Evolutionary conservation across 768 basidiomycete species (phyloP).

Genomic region (Boletellus ananiceps): DNA sequence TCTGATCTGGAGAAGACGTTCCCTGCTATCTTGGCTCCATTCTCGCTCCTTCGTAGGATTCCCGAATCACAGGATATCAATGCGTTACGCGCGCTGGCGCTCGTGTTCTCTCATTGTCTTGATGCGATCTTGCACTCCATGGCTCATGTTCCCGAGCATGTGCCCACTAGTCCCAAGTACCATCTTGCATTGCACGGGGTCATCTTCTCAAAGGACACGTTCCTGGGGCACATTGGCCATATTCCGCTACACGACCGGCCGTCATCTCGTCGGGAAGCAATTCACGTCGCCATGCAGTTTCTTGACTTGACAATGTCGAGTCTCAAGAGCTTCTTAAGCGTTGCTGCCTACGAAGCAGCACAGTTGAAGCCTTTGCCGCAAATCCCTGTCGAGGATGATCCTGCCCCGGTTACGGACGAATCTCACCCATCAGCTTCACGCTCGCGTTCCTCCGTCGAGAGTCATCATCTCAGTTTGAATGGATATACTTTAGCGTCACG

Average conservation of each 20-base stretch:
- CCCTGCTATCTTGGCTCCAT: constrained; percentile 33
- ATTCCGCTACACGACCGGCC: constrained; percentile 3
- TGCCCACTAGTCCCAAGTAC: constrained; percentile 21
- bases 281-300: constrained; percentile 19
- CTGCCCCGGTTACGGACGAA: not conserved
- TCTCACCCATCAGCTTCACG: not conserved
- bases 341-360: constrained; percentile 26
- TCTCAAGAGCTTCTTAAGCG: constrained; percentile 30
- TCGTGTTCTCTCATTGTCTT: constrained; percentile 22
- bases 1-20: constrained; percentile 34
- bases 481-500: not conserved
- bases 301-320: constrained; percentile 31
- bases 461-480: not conserved
- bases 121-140: constrained; percentile 28
- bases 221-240: constrained; percentile 18
- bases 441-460: constrained; percentile 6
- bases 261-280: constrained; percentile 8
- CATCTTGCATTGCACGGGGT: constrained; percentile 19
- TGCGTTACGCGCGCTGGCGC: constrained; percentile 27
- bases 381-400: constrained; percentile 11
- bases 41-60: constrained; percentile 25
- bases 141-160: constrained; percentile 16
- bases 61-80: constrained; percentile 23
- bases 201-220: constrained; percentile 19
- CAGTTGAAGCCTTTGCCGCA: constrained; percentile 27